A percentile compares a stretch with the other conserved stretches of the same genome.
Conservation (phyloP, 2,329 filamentous ascomycete species). For the Arthrinium puccinioides region DNA sequence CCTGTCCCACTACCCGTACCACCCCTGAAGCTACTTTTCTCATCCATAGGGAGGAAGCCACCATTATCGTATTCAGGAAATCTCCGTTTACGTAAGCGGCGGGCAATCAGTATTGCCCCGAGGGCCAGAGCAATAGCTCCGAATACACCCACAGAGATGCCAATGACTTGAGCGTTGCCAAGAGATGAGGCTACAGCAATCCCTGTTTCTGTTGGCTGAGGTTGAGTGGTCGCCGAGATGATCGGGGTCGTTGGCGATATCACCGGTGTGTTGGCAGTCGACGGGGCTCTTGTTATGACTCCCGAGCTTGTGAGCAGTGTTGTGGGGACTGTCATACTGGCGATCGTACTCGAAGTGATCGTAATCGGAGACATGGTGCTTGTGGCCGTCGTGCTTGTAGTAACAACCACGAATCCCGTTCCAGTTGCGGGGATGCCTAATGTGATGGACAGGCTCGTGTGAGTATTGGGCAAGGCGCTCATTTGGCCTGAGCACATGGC, state of each 20-base stretch:
- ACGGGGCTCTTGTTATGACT: slow-evolving; percentile 17
- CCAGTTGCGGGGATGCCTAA: slow-evolving; percentile 32
- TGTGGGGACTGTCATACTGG: slow-evolving; percentile 10
- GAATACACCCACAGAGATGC: slow-evolving; percentile 48
- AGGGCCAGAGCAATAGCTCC: slow-evolving; percentile 41
- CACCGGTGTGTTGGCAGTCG: too few relatives aligned
- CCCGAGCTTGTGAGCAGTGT: slow-evolving; percentile 14
- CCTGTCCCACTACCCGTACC: slow-evolving; percentile 6
- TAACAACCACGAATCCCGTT: slow-evolving; percentile 14
- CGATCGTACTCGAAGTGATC: slow-evolving; percentile 8
- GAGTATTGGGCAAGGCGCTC: slow-evolving; percentile 48
- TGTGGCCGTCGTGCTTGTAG: slow-evolving; percentile 4
- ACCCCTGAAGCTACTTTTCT: slow-evolving; percentile 30
- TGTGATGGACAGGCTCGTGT: slow-evolving; percentile 51
- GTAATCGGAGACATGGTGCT: slow-evolving; percentile 8
- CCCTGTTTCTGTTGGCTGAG: slow-evolving; percentile 6
- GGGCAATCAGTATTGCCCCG: slow-evolving; percentile 37
- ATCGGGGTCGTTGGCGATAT: slow-evolving; percentile 1
- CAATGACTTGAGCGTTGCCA: slow-evolving; percentile 42
- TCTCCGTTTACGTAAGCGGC: slow-evolving; percentile 32
- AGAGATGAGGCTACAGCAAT: slow-evolving; percentile 12
- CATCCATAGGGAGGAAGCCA: slow-evolving; percentile 28
- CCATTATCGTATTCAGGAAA: slow-evolving; percentile 27
- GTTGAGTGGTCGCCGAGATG: slow-evolving; percentile 3
- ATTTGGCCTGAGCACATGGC: slow-evolving; percentile 48